These are phyloP conservation scores for Thielaviopsis ethacetica DNA, from an alignment of 2,329 filamentous ascomycete genomes.

Conservation along the genomic window DNA sequence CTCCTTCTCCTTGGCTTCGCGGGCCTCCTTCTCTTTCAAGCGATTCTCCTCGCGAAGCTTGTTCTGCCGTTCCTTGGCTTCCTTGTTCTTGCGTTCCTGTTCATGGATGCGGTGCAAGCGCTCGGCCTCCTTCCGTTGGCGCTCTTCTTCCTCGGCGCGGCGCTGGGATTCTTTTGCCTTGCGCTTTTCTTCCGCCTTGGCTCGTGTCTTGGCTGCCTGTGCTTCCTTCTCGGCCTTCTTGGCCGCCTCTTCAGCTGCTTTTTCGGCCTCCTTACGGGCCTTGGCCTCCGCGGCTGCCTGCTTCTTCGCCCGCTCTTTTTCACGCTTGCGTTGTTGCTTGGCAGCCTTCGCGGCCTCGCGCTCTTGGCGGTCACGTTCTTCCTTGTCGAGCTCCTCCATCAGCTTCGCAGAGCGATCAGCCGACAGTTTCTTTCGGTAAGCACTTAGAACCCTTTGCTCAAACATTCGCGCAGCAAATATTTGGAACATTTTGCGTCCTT, in stretches of 20 bases:
- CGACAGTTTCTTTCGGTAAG: conserved; percentile 96
- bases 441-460: conserved; percentile 86
- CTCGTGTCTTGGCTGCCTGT: conserved; percentile 62
- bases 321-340: conserved; percentile 88
- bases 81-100: conserved; percentile 60
- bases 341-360: conserved; percentile 85
- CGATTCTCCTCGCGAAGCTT: conserved; percentile 71
- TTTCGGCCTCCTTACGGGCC: conserved; percentile 73
- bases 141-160: conserved; percentile 81
- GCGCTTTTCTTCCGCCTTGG: conserved; percentile 75
- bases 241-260: conserved; percentile 71
- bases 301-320: conserved; percentile 81
- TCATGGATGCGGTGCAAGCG: conserved; percentile 64
- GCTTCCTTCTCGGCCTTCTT: conserved; percentile 60
- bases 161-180: conserved; percentile 83
- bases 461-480: conserved; percentile 99
- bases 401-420: conserved; percentile 82
- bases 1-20: conserved; percentile 56
- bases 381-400: conserved; percentile 79
- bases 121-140: conserved; percentile 69
- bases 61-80: conserved; percentile 53
- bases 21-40: conserved; percentile 61
- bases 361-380: conserved; percentile 57
- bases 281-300: conserved; percentile 82
- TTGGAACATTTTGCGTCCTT: conserved; percentile 96